Conservation (phyloP, 2,329 filamentous ascomycete genomes). For the Alternaria metachromatica region DNA sequence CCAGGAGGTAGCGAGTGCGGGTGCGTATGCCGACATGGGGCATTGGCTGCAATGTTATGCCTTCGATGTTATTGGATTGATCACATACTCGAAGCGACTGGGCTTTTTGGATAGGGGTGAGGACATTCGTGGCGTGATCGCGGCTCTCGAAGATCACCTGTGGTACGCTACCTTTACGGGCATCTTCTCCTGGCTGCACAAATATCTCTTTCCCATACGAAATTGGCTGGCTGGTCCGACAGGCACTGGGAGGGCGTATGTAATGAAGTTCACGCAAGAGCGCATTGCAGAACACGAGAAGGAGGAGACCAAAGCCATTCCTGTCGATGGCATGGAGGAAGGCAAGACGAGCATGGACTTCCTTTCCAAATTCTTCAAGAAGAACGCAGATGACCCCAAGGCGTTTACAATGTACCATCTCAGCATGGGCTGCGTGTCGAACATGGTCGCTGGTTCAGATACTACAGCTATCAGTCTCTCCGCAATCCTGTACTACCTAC, state of each 20-base stretch:
- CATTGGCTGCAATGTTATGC: conserved; percentile 47
- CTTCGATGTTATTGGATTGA: conserved; percentile 49
- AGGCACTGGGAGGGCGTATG: conserved; percentile 38
- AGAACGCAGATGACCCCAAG: conserved; percentile 28
- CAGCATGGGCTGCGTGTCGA: conserved; percentile 44
- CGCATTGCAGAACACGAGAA: conserved; percentile 21
- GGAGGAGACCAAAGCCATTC: conserved; percentile 9
- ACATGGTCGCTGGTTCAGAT: conserved; percentile 53
- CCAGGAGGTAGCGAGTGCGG: conserved; percentile 33
- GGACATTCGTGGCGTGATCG: conserved; percentile 13
- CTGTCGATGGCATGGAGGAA: conserved; percentile 4
- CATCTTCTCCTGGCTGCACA: conserved; percentile 38
- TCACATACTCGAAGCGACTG: conserved; percentile 26
- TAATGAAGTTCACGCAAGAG: conserved; percentile 29
- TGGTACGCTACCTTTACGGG: conserved; percentile 8
- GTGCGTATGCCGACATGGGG: conserved; percentile 22
- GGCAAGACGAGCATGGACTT: conserved; percentile 15
- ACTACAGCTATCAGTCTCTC: conserved; percentile 52
- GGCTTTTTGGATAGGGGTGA: conserved; percentile 25
- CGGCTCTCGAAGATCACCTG: conserved; percentile 11
- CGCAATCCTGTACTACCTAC: conserved; percentile 30
- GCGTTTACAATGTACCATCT: conserved; percentile 48
- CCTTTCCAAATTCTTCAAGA: conserved; percentile 21
- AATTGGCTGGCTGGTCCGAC: conserved; percentile 45
- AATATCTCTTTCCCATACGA: conserved; percentile 42